These are phyloP conservation scores for Nothopassalora personata DNA, from an alignment of 2,329 filamentous ascomycete genomes.

Conservation along the genomic window DNA sequence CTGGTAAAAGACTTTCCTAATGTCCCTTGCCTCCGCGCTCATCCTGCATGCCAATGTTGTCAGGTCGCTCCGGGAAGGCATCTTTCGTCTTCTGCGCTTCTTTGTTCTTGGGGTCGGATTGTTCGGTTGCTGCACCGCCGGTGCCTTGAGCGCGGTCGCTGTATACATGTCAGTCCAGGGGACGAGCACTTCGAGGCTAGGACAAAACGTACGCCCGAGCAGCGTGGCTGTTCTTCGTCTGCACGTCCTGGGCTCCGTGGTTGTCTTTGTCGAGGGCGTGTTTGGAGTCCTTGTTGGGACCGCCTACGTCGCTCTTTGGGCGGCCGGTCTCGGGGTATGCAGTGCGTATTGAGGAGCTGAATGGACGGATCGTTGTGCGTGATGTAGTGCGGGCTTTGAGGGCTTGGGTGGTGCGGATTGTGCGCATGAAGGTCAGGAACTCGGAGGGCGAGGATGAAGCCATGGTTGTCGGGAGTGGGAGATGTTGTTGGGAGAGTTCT, in stretches of 20 bases:
- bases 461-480: constrained; percentile 22
- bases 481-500: neutral
- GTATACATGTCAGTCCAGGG: neutral
- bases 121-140: constrained; percentile 39
- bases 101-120: constrained; percentile 33
- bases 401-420: constrained; percentile 1
- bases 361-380: constrained; percentile 6
- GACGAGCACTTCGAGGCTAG: neutral
- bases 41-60: constrained; percentile 46
- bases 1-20: constrained; percentile 13
- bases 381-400: neutral
- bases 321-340: constrained; percentile 8
- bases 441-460: constrained; percentile 33
- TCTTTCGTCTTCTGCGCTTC: constrained; percentile 40
- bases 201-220: constrained; percentile 20
- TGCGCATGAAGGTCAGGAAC: constrained; percentile 37
- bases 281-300: constrained; percentile 15
- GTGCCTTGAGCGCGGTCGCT: constrained; percentile 30
- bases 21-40: constrained; percentile 44
- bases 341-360: constrained; percentile 8
- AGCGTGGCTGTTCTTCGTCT: constrained; percentile 13
- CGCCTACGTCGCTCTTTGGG: constrained; percentile 17
- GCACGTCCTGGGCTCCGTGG: constrained; percentile 23
- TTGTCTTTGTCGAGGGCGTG: constrained; percentile 24
- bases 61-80: constrained; percentile 45